Conservation (phyloP, 2,329 filamentous ascomycete species). For the Emydomyces testavorans region DNA sequence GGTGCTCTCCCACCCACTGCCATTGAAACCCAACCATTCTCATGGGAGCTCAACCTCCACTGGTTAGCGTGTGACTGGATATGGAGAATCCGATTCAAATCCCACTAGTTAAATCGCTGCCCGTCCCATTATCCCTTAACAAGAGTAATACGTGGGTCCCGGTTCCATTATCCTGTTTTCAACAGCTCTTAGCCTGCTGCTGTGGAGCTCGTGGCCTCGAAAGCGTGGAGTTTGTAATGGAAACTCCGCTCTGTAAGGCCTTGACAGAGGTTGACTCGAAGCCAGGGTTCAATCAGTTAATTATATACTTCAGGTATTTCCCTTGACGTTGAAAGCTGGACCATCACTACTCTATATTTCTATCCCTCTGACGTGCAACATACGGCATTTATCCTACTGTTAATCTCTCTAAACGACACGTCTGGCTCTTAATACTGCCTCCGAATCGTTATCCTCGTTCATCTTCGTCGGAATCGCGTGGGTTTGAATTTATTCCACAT, state of each 20-base stretch:
- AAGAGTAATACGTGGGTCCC: conserved; percentile 12
- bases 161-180: conserved; percentile 13
- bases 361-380: conserved; percentile 3
- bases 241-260: background rate
- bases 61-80: conserved; percentile 12
- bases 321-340: background rate
- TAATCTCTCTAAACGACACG: background rate
- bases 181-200: conserved; percentile 4
- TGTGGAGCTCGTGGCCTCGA: conserved; percentile 8
- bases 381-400: background rate
- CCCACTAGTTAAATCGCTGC: conserved; percentile 3
- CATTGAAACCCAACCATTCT: conserved; percentile 14
- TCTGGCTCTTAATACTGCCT: background rate
- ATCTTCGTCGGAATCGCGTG: background rate
- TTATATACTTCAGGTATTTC: conserved; percentile 6
- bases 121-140: conserved; percentile 6
- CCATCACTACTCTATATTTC: conserved; percentile 3
- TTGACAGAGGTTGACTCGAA: conserved; percentile 1
- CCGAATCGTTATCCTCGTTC: background rate
- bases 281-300: conserved; percentile 9
- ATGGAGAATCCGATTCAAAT: conserved; percentile 11
- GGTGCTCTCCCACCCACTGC: conserved; percentile 6
- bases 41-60: conserved; percentile 11
- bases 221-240: conserved; percentile 11
- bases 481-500: background rate